Conservation (phyloP, 2,329 filamentous ascomycete genomes). For the Pyrenochaeta sp. region DNA sequence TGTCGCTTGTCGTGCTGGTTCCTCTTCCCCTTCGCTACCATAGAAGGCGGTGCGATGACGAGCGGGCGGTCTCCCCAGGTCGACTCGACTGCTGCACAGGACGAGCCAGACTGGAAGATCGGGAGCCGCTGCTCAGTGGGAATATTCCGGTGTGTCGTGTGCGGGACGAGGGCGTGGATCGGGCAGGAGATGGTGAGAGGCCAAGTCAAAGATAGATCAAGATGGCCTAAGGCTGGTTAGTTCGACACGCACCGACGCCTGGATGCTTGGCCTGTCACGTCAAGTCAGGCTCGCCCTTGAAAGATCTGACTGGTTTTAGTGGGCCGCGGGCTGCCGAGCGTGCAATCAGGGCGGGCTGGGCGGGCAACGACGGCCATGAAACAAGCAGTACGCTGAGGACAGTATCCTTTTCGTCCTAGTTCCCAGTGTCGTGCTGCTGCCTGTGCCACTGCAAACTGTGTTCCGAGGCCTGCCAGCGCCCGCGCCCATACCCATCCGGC, state of each 20-base stretch:
- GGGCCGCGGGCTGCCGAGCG: not conserved
- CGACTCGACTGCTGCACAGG: constrained; percentile 54
- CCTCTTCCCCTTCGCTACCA: constrained; percentile 59
- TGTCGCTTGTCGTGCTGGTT: constrained; percentile 67
- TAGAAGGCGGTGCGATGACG: constrained; percentile 48
- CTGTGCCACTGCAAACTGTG: too few relatives aligned
- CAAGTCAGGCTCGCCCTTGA: not conserved
- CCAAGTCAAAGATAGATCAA: constrained; percentile 6
- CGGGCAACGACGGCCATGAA: too few relatives aligned
- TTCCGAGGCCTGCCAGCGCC: too few relatives aligned
- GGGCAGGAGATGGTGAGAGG: constrained; percentile 19
- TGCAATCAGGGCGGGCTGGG: too few relatives aligned
- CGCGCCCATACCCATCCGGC: too few relatives aligned
- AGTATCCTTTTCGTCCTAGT: too few relatives aligned
- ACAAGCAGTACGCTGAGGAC: too few relatives aligned
- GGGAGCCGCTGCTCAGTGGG: constrained; percentile 42
- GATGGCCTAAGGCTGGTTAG: not conserved
- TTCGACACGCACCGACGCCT: not conserved
- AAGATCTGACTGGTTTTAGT: not conserved
- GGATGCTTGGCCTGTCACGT: constrained; percentile 5
- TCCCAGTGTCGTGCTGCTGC: too few relatives aligned
- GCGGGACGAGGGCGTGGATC: constrained; percentile 28
- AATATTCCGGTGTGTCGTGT: constrained; percentile 18
- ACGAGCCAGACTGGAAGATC: constrained; percentile 57
- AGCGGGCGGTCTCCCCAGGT: constrained; percentile 47